These are phyloP conservation scores for Pneumocystis carinii DNA, from an alignment of 1,139 yeast species.

Conservation along the genomic window DNA sequence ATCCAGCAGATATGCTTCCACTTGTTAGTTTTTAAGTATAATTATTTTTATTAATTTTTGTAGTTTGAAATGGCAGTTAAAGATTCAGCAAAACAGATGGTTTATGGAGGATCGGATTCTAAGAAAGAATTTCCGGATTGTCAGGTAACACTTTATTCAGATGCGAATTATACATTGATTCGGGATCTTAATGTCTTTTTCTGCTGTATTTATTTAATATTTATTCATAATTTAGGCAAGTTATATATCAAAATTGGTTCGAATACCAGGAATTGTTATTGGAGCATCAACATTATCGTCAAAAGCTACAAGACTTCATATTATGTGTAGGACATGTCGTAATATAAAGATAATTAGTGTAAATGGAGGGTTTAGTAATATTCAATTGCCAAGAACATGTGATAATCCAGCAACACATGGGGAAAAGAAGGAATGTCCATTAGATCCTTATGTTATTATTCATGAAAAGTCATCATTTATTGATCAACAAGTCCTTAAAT, in stretches of 20 bases:
- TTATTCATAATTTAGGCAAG: conserved; percentile 29
- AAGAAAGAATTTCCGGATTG: conserved; percentile 58
- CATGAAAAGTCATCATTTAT: conserved; percentile 86
- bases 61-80: conserved; percentile 74
- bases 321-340: conserved; percentile 79
- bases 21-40: conserved; percentile 21
- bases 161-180: conserved; percentile 57
- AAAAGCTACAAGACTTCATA: conserved; percentile 68
- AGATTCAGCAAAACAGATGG: conserved; percentile 73
- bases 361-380: conserved; percentile 63
- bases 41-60: background rate
- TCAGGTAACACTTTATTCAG: conserved; percentile 65
- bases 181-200: conserved; percentile 50
- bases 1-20: conserved; percentile 81
- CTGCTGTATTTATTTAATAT: background rate
- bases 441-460: conserved; percentile 82
- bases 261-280: conserved; percentile 85
- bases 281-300: conserved; percentile 82
- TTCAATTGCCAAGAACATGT: conserved; percentile 64
- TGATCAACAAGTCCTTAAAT: conserved; percentile 84
- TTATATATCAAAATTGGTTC: conserved; percentile 75
- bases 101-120: conserved; percentile 36
- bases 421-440: conserved; percentile 58
- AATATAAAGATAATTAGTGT: conserved; percentile 58
- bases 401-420: conserved; percentile 40